phyloP scores from a whole-genome alignment of 2,329 filamentous ascomycete species.

The Xylariales sp. region DNA sequence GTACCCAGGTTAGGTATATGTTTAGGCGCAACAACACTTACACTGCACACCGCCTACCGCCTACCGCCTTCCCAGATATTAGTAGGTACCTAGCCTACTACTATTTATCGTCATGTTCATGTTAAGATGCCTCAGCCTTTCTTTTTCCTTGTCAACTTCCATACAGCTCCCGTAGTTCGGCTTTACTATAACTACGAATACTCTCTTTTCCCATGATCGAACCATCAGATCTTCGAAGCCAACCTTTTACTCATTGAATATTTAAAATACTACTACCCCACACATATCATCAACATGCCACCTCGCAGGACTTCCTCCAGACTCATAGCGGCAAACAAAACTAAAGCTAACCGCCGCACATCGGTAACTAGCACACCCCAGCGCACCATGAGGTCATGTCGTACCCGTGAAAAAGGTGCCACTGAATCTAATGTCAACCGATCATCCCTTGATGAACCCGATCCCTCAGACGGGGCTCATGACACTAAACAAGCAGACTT shows the following conservation, averaged over 20 bases:
- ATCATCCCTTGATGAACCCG: constrained; percentile 32
- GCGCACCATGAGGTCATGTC: constrained; percentile 8
- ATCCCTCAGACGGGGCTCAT: constrained; percentile 1
- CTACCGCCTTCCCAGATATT: background rate
- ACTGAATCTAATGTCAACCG: background rate
- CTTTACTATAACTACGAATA: background rate
- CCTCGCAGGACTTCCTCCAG: constrained; percentile 30
- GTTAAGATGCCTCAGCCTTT: constrained; percentile 9
- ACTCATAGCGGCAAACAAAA: background rate
- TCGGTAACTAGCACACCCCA: constrained; percentile 18
- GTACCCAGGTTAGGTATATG: background rate
- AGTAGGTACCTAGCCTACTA: constrained; percentile 1
- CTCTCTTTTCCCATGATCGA: constrained; percentile 2
- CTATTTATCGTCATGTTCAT: background rate
- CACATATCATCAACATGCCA: constrained; percentile 35
- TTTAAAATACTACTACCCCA: background rate
- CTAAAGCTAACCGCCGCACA: background rate
- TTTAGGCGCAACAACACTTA: background rate
- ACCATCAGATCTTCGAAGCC: background rate
- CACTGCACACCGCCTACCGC: background rate
- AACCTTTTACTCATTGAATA: background rate
- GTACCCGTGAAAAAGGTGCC: constrained; percentile 1
- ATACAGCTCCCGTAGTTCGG: background rate
- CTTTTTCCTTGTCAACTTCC: background rate
- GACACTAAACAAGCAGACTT: background rate